Percentiles rank a stretch among this genome's conserved stretches.
Conservation (phyloP, 148 eudicot genomes). For the Camellia granthamiana region DNA sequence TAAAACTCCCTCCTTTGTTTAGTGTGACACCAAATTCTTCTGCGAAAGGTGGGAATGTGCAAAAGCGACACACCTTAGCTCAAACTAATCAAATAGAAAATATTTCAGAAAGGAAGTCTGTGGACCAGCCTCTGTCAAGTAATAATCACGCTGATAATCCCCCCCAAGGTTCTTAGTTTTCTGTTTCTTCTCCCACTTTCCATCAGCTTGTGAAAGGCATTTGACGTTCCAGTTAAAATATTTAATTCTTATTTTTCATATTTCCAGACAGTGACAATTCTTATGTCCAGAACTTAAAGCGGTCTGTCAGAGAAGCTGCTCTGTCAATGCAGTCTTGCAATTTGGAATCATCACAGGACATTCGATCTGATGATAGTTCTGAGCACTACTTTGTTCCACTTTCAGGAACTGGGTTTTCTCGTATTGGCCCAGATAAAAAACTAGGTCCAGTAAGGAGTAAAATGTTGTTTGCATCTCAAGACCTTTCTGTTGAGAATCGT, state of each 20-base stretch:
- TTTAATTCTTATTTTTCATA: conserved; percentile 14
- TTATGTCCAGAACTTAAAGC: conserved; percentile 68
- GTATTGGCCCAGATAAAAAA: conserved; percentile 53
- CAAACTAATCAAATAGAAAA: conserved; percentile 49
- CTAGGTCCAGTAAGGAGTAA: conserved; percentile 45
- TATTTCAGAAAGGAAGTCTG: conserved; percentile 44
- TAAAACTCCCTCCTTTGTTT: conserved; percentile 91
- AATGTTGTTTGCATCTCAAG: conserved; percentile 49
- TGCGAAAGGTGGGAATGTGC: conserved; percentile 65
- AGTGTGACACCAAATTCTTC: conserved; percentile 80
- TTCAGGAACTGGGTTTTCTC: conserved; percentile 70
- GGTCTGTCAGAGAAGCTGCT: conserved; percentile 98
- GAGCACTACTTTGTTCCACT: conserved; percentile 93
- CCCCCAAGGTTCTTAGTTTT: conserved; percentile 49
- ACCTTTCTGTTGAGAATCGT: conserved; percentile 45
- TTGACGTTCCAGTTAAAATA: background rate
- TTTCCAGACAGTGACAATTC: conserved; percentile 56
- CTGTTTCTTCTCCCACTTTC: conserved; percentile 3
- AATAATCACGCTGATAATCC: conserved; percentile 37
- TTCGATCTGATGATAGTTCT: conserved; percentile 89
- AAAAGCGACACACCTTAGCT: conserved; percentile 45
- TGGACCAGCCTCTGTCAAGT: conserved; percentile 45
- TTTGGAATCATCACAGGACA: conserved; percentile 68
- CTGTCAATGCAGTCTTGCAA: conserved; percentile 58
- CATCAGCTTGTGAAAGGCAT: background rate